Evolutionary conservation across 441 rosid genomes (phyloP).

Genomic region (Erodium texanum): DNA sequence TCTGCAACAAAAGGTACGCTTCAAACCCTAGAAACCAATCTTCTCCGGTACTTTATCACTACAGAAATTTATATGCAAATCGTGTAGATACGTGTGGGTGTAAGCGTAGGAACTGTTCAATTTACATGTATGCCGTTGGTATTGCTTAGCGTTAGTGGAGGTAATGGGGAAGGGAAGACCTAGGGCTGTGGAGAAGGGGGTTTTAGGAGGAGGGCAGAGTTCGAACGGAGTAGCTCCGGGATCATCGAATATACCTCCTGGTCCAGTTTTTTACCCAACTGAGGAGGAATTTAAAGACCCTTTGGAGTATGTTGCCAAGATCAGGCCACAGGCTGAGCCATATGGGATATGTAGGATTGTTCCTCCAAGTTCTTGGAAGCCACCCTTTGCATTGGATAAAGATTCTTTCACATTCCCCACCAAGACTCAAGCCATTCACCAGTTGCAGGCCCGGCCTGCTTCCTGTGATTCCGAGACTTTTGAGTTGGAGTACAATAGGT

Average conservation of each 20-base stretch:
- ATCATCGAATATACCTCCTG: slow-evolving; percentile 44
- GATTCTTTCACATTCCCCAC: slow-evolving; percentile 69
- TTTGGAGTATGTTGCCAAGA: slow-evolving; percentile 68
- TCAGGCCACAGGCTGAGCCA: slow-evolving; percentile 76
- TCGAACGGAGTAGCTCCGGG: slow-evolving; percentile 27
- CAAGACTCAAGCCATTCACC: slow-evolving; percentile 93
- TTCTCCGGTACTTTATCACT: slow-evolving; percentile 6
- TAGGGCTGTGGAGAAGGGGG: slow-evolving; percentile 70
- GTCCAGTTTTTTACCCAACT: slow-evolving; percentile 69
- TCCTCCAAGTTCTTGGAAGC: slow-evolving; percentile 67
- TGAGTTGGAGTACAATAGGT: slow-evolving; percentile 75
- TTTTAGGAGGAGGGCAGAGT: slow-evolving; percentile 40
- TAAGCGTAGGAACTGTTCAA: slow-evolving; percentile 18
- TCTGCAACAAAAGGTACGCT: slow-evolving; percentile 30
- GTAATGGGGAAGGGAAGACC: slow-evolving; percentile 88
- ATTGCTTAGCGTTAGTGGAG: slow-evolving; percentile 23
- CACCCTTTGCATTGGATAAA: slow-evolving; percentile 69
- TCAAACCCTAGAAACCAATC: slow-evolving; percentile 42
- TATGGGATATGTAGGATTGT: slow-evolving; percentile 93
- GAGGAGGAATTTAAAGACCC: slow-evolving; percentile 85
- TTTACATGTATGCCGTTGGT: slow-evolving; percentile 11
- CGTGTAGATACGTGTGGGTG: slow-evolving; percentile 3
- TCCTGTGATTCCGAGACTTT: slow-evolving; percentile 80
- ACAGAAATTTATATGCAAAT: neutral
- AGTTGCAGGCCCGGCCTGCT: slow-evolving; percentile 82